Percentiles rank a stretch among this genome's conserved stretches.
phyloP scores from a whole-genome alignment of 179 eudicot genomes.

The Vitellaria paradoxa region DNA sequence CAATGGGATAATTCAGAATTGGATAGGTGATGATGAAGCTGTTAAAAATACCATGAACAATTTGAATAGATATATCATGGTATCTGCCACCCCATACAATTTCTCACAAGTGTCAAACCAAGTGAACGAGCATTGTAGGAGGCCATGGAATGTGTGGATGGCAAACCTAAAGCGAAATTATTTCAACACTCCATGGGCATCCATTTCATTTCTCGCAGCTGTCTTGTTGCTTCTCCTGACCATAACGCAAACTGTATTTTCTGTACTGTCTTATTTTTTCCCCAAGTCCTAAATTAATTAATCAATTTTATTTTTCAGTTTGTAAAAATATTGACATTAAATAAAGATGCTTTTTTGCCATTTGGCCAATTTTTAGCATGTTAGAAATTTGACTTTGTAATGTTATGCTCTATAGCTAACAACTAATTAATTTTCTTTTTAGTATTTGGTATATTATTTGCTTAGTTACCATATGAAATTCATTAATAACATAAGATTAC shows the following conservation, averaged over 20 bases:
- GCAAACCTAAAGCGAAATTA: background rate
- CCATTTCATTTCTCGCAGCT: background rate
- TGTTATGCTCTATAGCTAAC: too few species aligned
- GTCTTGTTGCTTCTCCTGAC: background rate
- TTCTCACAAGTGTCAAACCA: background rate
- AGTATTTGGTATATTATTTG: too few species aligned
- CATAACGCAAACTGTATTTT: background rate
- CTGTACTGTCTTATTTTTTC: background rate
- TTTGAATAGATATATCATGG: background rate
- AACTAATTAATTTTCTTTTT: too few species aligned
- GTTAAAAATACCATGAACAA: background rate
- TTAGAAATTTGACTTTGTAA: too few species aligned
- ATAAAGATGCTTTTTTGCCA: too few species aligned
- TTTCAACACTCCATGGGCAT: background rate
- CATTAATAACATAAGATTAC: too few species aligned
- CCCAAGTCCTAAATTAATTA: too few species aligned
- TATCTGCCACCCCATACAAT: background rate
- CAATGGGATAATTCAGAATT: background rate
- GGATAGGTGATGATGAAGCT: background rate
- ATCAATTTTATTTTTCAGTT: too few species aligned
- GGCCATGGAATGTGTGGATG: background rate
- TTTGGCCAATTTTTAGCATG: too few species aligned
- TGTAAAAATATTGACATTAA: too few species aligned
- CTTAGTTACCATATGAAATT: too few species aligned
- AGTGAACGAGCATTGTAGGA: background rate